Conservation (phyloP, 192 early-diverging fungal genomes). For the Coemansia umbellata region DNA sequence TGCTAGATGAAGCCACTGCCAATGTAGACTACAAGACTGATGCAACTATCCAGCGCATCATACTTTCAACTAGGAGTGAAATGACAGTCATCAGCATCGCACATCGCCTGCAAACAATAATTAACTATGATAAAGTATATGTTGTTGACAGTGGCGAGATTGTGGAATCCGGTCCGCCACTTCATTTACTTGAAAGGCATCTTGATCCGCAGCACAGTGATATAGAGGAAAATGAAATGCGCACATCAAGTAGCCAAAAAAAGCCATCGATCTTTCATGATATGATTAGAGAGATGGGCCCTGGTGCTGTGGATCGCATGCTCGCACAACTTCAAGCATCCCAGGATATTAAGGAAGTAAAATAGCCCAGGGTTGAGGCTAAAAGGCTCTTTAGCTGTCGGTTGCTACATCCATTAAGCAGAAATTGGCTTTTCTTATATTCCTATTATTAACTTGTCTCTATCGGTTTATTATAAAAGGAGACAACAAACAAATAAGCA, state of each 20-base stretch:
- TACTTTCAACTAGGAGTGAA: constrained; percentile 30
- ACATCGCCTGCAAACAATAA: constrained; percentile 71
- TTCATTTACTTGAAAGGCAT: constrained; percentile 22
- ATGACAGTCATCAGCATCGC: constrained; percentile 67
- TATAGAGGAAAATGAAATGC: no score
- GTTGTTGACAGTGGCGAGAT: constrained; percentile 52
- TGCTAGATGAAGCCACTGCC: constrained; percentile 79
- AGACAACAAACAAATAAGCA: no score
- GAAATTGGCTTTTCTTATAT: background rate
- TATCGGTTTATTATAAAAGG: no score
- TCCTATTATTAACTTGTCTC: background rate
- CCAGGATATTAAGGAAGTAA: background rate
- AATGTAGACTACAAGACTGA: constrained; percentile 64
- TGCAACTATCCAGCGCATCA: constrained; percentile 62
- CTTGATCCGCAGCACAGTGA: background rate
- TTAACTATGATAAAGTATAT: constrained; percentile 58
- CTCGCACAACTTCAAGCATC: background rate
- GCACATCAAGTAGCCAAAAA: no score
- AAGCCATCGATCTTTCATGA: background rate
- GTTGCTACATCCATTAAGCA: background rate
- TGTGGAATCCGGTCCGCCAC: constrained; percentile 36
- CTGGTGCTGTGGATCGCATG: background rate
- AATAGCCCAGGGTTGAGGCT: background rate
- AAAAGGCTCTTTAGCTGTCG: no score
- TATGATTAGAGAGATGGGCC: constrained; percentile 1